Conservation (phyloP, 768 basidiomycete genomes). For the Tubosaeta sp. region DNA sequence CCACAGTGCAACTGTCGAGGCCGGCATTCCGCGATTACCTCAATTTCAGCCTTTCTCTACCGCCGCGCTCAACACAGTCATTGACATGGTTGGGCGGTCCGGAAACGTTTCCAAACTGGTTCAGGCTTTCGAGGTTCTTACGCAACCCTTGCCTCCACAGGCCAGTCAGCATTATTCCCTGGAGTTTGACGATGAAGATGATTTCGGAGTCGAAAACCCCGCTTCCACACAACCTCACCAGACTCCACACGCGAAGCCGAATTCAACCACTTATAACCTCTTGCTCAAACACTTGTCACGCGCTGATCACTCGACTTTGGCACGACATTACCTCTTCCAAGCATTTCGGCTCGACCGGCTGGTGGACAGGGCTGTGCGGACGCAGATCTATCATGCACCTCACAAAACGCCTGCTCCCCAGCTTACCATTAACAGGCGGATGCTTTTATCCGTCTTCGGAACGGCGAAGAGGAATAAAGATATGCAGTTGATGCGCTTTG, state of each 20-base stretch:
- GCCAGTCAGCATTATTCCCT: slow-evolving; percentile 41
- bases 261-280: slow-evolving; percentile 61
- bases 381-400: slow-evolving; percentile 28
- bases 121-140: slow-evolving; percentile 74
- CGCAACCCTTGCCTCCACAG: slow-evolving; percentile 59
- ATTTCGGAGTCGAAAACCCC: slow-evolving; percentile 42
- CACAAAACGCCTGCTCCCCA: slow-evolving; percentile 42
- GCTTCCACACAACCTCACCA: slow-evolving; percentile 32
- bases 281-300: slow-evolving; percentile 56
- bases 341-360: slow-evolving; percentile 45
- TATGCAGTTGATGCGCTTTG: slow-evolving; percentile 57
- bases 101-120: slow-evolving; percentile 64
- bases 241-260: slow-evolving; percentile 49
- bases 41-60: slow-evolving; percentile 53
- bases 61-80: slow-evolving; percentile 63
- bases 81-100: slow-evolving; percentile 64
- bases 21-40: slow-evolving; percentile 9
- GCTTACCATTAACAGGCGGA: slow-evolving; percentile 51
- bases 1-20: slow-evolving; percentile 1
- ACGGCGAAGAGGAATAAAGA: slow-evolving; percentile 57
- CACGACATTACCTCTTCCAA: slow-evolving; percentile 63
- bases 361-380: slow-evolving; percentile 32
- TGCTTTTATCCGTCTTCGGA: slow-evolving; percentile 56
- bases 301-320: slow-evolving; percentile 46
- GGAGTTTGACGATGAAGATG: slow-evolving; percentile 64